These are phyloP conservation scores for Hysterium pulicare DNA, from an alignment of 2,329 filamentous ascomycete species.

Conservation along the genomic window DNA sequence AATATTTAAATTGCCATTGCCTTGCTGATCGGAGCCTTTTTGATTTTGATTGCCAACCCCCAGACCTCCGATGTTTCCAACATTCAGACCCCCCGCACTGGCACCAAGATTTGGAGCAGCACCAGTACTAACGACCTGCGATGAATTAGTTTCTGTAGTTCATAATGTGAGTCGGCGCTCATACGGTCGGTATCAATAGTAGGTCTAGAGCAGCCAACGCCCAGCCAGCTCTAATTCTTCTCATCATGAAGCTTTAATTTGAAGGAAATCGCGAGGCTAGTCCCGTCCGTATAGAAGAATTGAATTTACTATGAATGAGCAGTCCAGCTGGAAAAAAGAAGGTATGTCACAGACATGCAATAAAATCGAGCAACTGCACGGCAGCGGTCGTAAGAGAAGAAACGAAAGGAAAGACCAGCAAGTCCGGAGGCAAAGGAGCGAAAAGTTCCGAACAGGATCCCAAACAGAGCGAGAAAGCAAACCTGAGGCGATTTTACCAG, in stretches of 20 bases:
- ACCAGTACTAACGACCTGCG: neutral
- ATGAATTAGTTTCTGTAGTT: neutral
- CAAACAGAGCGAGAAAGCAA: conserved; percentile 27
- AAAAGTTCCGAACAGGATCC: conserved; percentile 23
- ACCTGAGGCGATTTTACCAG: neutral
- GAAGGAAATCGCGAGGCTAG: neutral
- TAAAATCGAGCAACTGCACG: conserved; percentile 35
- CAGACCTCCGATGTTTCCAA: neutral
- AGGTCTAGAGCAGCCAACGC: conserved; percentile 12
- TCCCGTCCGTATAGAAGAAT: conserved; percentile 1
- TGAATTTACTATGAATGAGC: conserved; percentile 24
- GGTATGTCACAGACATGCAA: conserved; percentile 31
- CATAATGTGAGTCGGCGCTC: neutral
- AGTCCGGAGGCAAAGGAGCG: conserved; percentile 14
- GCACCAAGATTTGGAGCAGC: neutral
- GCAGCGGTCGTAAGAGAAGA: conserved; percentile 18
- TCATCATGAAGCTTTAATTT: conserved; percentile 19
- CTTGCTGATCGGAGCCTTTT: conserved; percentile 4
- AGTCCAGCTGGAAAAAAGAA: conserved; percentile 33
- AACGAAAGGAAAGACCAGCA: conserved; percentile 15
- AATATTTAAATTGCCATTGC: conserved; percentile 11
- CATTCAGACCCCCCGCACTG: too few relatives aligned
- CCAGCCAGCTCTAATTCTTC: conserved; percentile 23
- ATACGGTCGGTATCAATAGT: conserved; percentile 22
- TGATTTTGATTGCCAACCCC: neutral